phyloP scores from a whole-genome alignment of 2,329 filamentous ascomycete species.

The Xylariomycetidae sp. region DNA sequence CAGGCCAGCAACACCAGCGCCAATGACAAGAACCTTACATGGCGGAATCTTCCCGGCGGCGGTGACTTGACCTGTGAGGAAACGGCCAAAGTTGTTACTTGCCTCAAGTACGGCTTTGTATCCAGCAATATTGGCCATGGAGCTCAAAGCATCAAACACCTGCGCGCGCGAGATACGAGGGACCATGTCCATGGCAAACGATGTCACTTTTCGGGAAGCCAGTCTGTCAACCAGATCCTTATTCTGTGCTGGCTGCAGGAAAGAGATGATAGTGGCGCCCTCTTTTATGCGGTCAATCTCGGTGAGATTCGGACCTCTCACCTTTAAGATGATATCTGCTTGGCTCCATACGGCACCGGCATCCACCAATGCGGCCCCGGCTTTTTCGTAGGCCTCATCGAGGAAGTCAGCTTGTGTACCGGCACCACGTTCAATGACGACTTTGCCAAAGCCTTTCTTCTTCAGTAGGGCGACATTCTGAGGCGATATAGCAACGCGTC shows the following conservation, averaged over 20 bases:
- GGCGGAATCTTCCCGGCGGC: constrained; percentile 88
- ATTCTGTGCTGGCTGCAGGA: constrained; percentile 80
- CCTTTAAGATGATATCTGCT: constrained; percentile 78
- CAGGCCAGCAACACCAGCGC: constrained; percentile 81
- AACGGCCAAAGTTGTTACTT: constrained; percentile 83
- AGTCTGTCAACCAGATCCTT: constrained; percentile 69
- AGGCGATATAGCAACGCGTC: constrained; percentile 79
- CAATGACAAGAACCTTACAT: constrained; percentile 85
- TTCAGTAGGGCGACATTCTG: constrained; percentile 76
- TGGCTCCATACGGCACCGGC: constrained; percentile 65
- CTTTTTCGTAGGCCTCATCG: constrained; percentile 71
- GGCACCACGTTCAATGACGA: constrained; percentile 78
- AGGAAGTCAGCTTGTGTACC: constrained; percentile 72
- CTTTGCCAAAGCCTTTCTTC: constrained; percentile 77
- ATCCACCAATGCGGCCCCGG: constrained; percentile 74
- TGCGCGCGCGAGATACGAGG: constrained; percentile 86
- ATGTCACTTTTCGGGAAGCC: constrained; percentile 64
- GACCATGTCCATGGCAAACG: constrained; percentile 91
- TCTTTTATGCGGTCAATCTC: constrained; percentile 66
- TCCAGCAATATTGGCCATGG: constrained; percentile 91
- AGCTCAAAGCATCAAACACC: constrained; percentile 82
- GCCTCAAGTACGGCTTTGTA: constrained; percentile 91
- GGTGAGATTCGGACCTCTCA: constrained; percentile 66
- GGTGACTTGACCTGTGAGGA: constrained; percentile 84
- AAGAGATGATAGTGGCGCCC: constrained; percentile 73